Percentiles rank a stretch among this genome's conserved stretches.
phyloP scores from a whole-genome alignment of 2,329 filamentous ascomycete genomes.

The Dothideomycetes sp. region DNA sequence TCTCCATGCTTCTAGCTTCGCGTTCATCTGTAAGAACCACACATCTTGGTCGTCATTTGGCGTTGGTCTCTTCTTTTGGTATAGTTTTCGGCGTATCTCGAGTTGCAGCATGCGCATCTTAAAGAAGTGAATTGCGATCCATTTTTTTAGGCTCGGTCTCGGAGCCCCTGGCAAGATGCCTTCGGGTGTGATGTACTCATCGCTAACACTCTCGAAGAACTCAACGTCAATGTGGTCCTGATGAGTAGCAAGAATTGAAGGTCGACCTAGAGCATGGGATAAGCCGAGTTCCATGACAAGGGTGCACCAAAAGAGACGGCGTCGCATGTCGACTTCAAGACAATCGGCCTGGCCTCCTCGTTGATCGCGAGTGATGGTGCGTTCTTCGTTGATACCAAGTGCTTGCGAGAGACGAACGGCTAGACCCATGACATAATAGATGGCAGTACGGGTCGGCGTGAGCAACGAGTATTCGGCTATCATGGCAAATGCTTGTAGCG shows the following conservation, averaged over 20 bases:
- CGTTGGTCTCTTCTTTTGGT: constrained; percentile 70
- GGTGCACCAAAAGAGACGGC: constrained; percentile 80
- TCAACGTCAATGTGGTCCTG: constrained; percentile 76
- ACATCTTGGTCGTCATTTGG: constrained; percentile 73
- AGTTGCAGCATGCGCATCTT: constrained; percentile 82
- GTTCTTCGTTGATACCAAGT: constrained; percentile 77
- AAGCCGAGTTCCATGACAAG: constrained; percentile 82
- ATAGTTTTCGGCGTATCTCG: constrained; percentile 77
- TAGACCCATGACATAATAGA: constrained; percentile 87
- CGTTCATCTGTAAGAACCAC: constrained; percentile 76
- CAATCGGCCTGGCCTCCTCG: constrained; percentile 54
- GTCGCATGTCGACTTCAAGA: constrained; percentile 78
- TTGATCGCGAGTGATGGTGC: constrained; percentile 63
- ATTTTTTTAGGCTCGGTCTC: constrained; percentile 65
- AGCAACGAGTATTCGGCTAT: constrained; percentile 87
- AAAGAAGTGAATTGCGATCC: constrained; percentile 84
- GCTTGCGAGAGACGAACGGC: constrained; percentile 84
- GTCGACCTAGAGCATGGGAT: constrained; percentile 77
- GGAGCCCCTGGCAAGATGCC: constrained; percentile 64
- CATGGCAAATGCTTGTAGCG: constrained; percentile 78
- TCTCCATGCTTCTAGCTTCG: constrained; percentile 71
- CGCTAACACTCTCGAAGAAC: constrained; percentile 75
- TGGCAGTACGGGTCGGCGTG: constrained; percentile 82
- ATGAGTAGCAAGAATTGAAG: constrained; percentile 72
- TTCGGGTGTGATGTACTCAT: constrained; percentile 68